Conservation (phyloP, 2,329 filamentous ascomycete genomes). For the Stromatinia cepivora region DNA sequence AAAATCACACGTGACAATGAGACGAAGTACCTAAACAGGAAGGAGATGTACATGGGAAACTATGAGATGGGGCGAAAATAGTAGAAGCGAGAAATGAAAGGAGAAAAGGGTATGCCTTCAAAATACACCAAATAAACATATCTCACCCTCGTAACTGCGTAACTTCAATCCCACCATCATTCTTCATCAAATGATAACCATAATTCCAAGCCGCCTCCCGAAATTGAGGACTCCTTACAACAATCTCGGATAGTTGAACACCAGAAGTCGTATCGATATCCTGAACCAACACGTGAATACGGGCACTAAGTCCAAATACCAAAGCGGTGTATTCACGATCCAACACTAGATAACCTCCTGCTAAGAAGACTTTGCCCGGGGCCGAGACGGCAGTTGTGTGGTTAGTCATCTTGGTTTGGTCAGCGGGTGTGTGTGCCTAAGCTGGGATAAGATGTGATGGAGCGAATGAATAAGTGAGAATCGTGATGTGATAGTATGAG, state of each 20-base stretch:
- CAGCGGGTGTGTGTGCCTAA: too few relatives aligned
- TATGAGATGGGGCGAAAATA: too few relatives aligned
- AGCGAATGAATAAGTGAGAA: neutral
- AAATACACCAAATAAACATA: constrained; percentile 23
- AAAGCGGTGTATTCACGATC: constrained; percentile 82
- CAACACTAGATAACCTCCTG: constrained; percentile 92
- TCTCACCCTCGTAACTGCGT: constrained; percentile 76
- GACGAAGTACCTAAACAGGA: too few relatives aligned
- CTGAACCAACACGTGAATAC: constrained; percentile 64
- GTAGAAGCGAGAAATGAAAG: constrained; percentile 1
- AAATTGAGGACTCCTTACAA: constrained; percentile 92
- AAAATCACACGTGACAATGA: constrained; percentile 19
- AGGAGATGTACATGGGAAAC: too few relatives aligned
- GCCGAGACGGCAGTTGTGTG: constrained; percentile 64
- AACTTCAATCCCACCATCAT: constrained; percentile 76
- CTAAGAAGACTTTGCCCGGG: constrained; percentile 92
- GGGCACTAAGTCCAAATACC: constrained; percentile 65
- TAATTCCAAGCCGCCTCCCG: constrained; percentile 85
- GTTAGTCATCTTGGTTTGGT: constrained; percentile 4
- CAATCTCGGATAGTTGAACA: constrained; percentile 68
- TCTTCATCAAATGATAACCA: constrained; percentile 67
- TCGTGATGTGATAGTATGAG: neutral
- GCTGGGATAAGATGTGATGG: neutral
- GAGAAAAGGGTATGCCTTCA: constrained; percentile 1
- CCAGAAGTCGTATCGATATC: constrained; percentile 60